These are phyloP conservation scores for Penicillium sp. DNA, from an alignment of 2,329 filamentous ascomycete genomes.

Conservation along the genomic window DNA sequence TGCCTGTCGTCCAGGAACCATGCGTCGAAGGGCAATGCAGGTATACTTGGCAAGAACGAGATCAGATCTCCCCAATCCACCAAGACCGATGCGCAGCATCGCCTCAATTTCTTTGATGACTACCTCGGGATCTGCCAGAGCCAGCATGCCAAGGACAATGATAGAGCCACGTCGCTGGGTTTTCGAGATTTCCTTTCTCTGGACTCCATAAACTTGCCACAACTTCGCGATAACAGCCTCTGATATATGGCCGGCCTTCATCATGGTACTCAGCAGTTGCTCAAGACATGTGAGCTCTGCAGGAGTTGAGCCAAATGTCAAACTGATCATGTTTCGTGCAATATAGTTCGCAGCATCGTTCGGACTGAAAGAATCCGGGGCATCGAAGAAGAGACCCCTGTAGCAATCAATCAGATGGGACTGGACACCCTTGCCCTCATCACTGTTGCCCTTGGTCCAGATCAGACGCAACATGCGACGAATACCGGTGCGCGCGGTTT, in stretches of 20 bases:
- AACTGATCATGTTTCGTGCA: slow-evolving; percentile 97
- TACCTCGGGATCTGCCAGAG: slow-evolving; percentile 88
- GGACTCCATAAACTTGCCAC: slow-evolving; percentile 96
- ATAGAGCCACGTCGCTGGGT: slow-evolving; percentile 91
- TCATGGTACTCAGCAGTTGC: slow-evolving; percentile 95
- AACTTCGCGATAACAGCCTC: slow-evolving; percentile 87
- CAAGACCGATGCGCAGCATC: slow-evolving; percentile 88
- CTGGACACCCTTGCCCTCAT: slow-evolving; percentile 98
- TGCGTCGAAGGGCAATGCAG: slow-evolving; percentile 87
- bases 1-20: slow-evolving; percentile 83
- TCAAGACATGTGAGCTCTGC: slow-evolving; percentile 95
- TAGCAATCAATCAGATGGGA: slow-evolving; percentile 97
- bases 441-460: slow-evolving; percentile 99
- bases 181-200: slow-evolving; percentile 89
- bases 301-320: slow-evolving; percentile 93
- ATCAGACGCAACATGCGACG: slow-evolving; percentile 94
- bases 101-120: slow-evolving; percentile 94
- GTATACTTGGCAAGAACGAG: slow-evolving; percentile 92
- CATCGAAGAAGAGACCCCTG: slow-evolving; percentile 92
- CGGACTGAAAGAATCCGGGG: slow-evolving; percentile 81
- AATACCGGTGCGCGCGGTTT: slow-evolving; percentile 90
- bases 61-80: slow-evolving; percentile 77
- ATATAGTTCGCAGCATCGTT: slow-evolving; percentile 96
- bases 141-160: slow-evolving; percentile 95
- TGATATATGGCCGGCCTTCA: slow-evolving; percentile 86